A percentile compares a stretch with the other conserved stretches of the same genome.
phyloP scores from a whole-genome alignment of 23 red algal species.

The Porphyridium purpureum region DNA sequence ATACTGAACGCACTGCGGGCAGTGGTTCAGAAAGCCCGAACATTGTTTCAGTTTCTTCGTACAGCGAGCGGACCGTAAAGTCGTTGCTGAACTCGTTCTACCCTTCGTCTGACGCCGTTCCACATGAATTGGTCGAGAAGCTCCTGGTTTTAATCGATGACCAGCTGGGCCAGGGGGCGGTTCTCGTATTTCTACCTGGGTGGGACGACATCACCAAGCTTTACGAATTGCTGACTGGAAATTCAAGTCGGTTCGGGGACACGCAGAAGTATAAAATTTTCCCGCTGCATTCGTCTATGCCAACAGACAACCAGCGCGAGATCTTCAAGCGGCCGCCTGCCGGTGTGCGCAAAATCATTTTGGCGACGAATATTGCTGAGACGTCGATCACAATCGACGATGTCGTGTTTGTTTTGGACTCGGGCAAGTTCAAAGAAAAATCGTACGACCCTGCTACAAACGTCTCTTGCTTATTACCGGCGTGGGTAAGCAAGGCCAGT shows the following conservation, averaged over 20 bases:
- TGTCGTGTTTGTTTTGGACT: conserved; percentile 13
- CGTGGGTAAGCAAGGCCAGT: conserved; percentile 7
- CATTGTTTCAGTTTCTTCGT: too few relatives aligned
- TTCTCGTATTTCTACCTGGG: conserved; percentile 43
- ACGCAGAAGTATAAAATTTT: background rate
- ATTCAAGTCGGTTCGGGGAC: background rate
- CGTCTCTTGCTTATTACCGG: conserved; percentile 2
- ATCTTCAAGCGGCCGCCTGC: conserved; percentile 10
- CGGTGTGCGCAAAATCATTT: conserved; percentile 16
- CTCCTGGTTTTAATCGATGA: too few relatives aligned
- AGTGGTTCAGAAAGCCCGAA: too few relatives aligned
- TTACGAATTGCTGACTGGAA: background rate
- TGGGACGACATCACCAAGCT: conserved; percentile 30
- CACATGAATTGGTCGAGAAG: too few relatives aligned
- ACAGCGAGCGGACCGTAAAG: too few relatives aligned
- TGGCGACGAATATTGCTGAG: conserved; percentile 30
- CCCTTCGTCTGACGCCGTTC: too few relatives aligned
- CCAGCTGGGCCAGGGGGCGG: conserved; percentile 19
- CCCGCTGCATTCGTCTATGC: conserved; percentile 7
- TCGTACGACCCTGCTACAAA: conserved; percentile 7
- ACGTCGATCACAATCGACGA: conserved; percentile 29
- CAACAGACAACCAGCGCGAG: conserved; percentile 9
- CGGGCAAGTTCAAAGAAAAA: conserved; percentile 4
- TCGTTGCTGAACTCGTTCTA: too few relatives aligned
- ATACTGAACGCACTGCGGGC: too few relatives aligned